phyloP scores from a whole-genome alignment of 1,139 yeast genomes.

The Arxiozyma slooffiae region DNA sequence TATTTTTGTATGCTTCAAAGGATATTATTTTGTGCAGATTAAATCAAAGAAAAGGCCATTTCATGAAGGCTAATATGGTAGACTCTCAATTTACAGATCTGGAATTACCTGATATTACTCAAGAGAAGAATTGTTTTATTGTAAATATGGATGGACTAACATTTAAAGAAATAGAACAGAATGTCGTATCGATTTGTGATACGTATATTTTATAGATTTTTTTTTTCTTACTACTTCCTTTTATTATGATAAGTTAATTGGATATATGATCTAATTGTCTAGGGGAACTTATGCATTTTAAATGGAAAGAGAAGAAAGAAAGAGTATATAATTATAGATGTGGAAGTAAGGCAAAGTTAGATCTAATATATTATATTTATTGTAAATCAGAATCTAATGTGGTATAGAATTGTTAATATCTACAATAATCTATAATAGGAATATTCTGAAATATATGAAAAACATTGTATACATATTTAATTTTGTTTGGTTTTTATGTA shows the following conservation, averaged over 20 bases:
- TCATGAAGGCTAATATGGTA: slow-evolving; percentile 80
- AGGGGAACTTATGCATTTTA: not conserved
- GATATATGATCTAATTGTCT: not conserved
- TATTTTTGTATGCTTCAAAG: slow-evolving; percentile 57
- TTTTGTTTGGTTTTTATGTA: too few relatives aligned
- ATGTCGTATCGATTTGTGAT: slow-evolving; percentile 25
- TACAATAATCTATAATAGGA: too few relatives aligned
- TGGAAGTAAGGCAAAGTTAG: too few relatives aligned
- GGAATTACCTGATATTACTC: slow-evolving; percentile 51
- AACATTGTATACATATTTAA: too few relatives aligned
- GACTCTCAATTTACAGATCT: slow-evolving; percentile 64
- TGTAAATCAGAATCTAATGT: too few relatives aligned
- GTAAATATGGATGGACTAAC: slow-evolving; percentile 33
- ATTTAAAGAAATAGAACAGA: slow-evolving; percentile 35
- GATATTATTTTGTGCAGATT: slow-evolving; percentile 57
- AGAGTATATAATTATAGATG: not conserved
- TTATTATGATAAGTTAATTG: not conserved
- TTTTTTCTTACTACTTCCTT: not conserved
- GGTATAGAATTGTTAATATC: too few relatives aligned
- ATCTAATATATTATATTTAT: too few relatives aligned
- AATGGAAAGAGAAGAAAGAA: too few relatives aligned
- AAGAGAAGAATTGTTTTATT: slow-evolving; percentile 26
- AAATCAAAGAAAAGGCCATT: slow-evolving; percentile 56
- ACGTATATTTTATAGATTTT: not conserved
- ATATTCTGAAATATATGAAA: too few relatives aligned